phyloP scores from a whole-genome alignment of 1,284 basidiomycete genomes.

The Sutorius eximius region DNA sequence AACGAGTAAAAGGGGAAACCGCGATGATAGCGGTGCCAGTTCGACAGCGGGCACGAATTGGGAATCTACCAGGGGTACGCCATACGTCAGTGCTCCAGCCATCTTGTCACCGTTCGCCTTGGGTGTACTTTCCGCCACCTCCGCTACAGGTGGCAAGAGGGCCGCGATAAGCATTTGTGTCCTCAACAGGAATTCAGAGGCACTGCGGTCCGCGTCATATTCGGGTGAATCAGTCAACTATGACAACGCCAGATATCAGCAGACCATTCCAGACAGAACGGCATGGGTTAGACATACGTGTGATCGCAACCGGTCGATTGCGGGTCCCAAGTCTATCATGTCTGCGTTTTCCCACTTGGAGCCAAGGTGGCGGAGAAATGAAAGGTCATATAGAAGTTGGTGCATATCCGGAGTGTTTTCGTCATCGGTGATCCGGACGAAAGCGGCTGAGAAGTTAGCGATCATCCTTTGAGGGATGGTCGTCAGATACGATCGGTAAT shows the following conservation, averaged over 20 bases:
- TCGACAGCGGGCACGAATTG: slow-evolving; percentile 51
- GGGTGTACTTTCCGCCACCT: slow-evolving; percentile 14
- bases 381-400: slow-evolving; percentile 47
- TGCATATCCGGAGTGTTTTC: slow-evolving; percentile 27
- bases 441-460: slow-evolving; percentile 44
- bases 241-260: slow-evolving; percentile 3
- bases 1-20: slow-evolving; percentile 42
- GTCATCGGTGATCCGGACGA: slow-evolving; percentile 36
- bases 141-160: slow-evolving; percentile 38
- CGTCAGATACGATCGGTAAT: slow-evolving; percentile 37
- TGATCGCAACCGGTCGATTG: slow-evolving; percentile 24
- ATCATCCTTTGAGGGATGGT: slow-evolving; percentile 35
- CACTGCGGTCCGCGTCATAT: slow-evolving; percentile 20
- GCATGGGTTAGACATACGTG: slow-evolving; percentile 14
- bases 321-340: slow-evolving; percentile 29
- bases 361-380: slow-evolving; percentile 48
- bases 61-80: slow-evolving; percentile 45
- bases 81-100: slow-evolving; percentile 43
- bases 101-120: slow-evolving; percentile 36
- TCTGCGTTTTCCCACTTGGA: slow-evolving; percentile 36
- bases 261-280: background rate
- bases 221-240: slow-evolving; percentile 16
- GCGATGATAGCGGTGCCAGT: slow-evolving; percentile 53
- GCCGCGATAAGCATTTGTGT: slow-evolving; percentile 51
- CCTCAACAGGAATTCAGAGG: slow-evolving; percentile 30